A percentile compares a stretch with the other conserved stretches of the same genome.
Conservation (phyloP, 441 rosid genomes). For the Populus hybrid region DNA sequence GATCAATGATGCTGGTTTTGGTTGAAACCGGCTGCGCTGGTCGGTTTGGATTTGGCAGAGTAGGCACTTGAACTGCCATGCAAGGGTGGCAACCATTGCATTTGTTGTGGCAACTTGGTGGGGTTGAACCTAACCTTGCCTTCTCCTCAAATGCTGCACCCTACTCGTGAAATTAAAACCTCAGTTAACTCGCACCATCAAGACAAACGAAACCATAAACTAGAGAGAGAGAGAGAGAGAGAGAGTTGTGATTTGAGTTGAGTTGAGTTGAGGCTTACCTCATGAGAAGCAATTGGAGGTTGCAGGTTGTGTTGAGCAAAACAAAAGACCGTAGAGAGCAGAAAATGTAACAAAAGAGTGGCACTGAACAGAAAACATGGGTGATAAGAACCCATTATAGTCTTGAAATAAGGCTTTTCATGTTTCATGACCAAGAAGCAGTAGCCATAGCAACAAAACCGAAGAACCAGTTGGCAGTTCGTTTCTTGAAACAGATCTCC, state of each 20-base stretch:
- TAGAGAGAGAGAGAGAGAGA: not conserved
- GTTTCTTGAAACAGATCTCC: not conserved
- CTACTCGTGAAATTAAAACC: slow-evolving; percentile 19
- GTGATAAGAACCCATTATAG: slow-evolving; percentile 11
- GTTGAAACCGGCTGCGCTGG: slow-evolving; percentile 21
- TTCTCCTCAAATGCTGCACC: slow-evolving; percentile 51
- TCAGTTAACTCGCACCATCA: too few species aligned
- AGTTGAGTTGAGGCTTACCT: slow-evolving; percentile 25
- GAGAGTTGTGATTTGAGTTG: too few species aligned
- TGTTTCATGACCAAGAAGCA: slow-evolving; percentile 18
- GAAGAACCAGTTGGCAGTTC: not conserved
- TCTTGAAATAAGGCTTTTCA: slow-evolving; percentile 13
- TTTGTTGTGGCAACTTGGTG: slow-evolving; percentile 88
- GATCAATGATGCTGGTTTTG: slow-evolving; percentile 1
- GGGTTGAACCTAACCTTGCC: slow-evolving; percentile 78
- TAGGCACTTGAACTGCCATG: slow-evolving; percentile 79
- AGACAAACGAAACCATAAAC: not conserved
- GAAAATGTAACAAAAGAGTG: slow-evolving; percentile 12
- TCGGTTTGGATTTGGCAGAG: slow-evolving; percentile 35
- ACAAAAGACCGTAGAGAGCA: slow-evolving; percentile 31
- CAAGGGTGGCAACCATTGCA: slow-evolving; percentile 89
- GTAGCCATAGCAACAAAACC: too few species aligned
- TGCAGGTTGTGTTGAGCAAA: slow-evolving; percentile 29
- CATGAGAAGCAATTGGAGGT: slow-evolving; percentile 28
- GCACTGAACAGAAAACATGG: slow-evolving; percentile 5